These are phyloP conservation scores for Ogataea zsoltii DNA, from an alignment of 805 yeast species.

Conservation along the genomic window DNA sequence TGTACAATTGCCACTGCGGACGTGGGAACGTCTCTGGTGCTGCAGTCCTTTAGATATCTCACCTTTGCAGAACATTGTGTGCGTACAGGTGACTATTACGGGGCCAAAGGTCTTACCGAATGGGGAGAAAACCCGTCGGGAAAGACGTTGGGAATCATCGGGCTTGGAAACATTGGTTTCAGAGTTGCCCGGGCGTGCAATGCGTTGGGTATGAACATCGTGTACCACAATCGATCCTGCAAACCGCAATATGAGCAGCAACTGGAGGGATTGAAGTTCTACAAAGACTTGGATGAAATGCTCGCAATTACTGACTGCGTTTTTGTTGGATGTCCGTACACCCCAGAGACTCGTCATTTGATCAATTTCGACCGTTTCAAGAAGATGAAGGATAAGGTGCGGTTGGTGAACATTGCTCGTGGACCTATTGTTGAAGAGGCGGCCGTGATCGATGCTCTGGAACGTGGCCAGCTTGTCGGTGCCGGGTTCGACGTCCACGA, in stretches of 20 bases:
- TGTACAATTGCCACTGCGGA: constrained; percentile 44
- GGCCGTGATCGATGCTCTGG: constrained; percentile 41
- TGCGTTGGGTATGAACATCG: constrained; percentile 45
- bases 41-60: constrained; percentile 37
- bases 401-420: constrained; percentile 40
- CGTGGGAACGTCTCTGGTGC: constrained; percentile 36
- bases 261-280: constrained; percentile 34
- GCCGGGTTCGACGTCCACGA: constrained; percentile 46
- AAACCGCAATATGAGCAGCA: constrained; percentile 34
- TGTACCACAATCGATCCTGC: constrained; percentile 41
- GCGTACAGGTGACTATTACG: constrained; percentile 35
- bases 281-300: constrained; percentile 29
- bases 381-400: constrained; percentile 29
- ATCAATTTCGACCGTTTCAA: constrained; percentile 36
- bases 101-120: constrained; percentile 32
- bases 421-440: constrained; percentile 43
- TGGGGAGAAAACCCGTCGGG: constrained; percentile 43
- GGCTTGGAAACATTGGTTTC: constrained; percentile 49
- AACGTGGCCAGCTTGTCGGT: constrained; percentile 42
- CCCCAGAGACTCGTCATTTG: constrained; percentile 39
- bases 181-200: constrained; percentile 43
- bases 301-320: constrained; percentile 33
- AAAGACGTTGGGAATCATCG: constrained; percentile 46
- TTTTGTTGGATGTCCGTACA: constrained; percentile 41
- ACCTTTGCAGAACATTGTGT: constrained; percentile 41